Evolutionary conservation across 2,329 filamentous ascomycete genomes (phyloP), one percentile per base, ranked within the genome.

Genomic region (Colletotrichum tamarilloi): DNA sequence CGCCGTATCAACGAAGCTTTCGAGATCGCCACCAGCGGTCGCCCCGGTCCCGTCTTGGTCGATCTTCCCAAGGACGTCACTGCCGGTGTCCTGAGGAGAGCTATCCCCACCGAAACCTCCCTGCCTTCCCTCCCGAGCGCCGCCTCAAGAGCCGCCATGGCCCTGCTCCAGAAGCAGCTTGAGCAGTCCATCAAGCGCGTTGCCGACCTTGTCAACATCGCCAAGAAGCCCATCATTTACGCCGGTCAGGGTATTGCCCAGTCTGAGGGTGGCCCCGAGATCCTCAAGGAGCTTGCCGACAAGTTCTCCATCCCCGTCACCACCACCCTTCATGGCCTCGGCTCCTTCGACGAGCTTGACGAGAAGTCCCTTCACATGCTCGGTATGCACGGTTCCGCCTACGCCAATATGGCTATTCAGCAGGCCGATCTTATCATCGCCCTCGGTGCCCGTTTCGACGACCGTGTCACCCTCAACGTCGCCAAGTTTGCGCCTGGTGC

Each of bases 361-460:
- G 91, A 95, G 77, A 98, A 98, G 89, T 93, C 95, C 57, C 89
- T 98, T 64, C 95, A 98, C 86, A 99, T 99, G 97, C 91, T 98
- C 35, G 97, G 97, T 76, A 98, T 98, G 97, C 96, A 98, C 87
- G 97, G 97, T 74, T 93, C 95, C 9, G 95, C 95, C 8, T 99
- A 97, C 80, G 97, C 97, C 82, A 99, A 99, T 87, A 95, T 98
- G 93, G 92, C 97, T 19, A 98, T 99, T 87, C 96, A 99, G 84
- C 94, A 98, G 82, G 94, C 97, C 16, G 97, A 99, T 85, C 88
- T 99, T 75, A 97, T 99, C 83, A 94, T 99, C 79, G 96, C 96
- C 66, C 91, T 99, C 24, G 97, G 97, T 78, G 95, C 92, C 62
- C 94, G 96, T 71, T 98, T 99, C 81, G 97, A 99, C 80, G 97